Evolutionary conservation across 2,329 filamentous ascomycete genomes (phyloP), one percentile per base, ranked within the genome.

Genomic region (Alternaria incomplexa): DNA sequence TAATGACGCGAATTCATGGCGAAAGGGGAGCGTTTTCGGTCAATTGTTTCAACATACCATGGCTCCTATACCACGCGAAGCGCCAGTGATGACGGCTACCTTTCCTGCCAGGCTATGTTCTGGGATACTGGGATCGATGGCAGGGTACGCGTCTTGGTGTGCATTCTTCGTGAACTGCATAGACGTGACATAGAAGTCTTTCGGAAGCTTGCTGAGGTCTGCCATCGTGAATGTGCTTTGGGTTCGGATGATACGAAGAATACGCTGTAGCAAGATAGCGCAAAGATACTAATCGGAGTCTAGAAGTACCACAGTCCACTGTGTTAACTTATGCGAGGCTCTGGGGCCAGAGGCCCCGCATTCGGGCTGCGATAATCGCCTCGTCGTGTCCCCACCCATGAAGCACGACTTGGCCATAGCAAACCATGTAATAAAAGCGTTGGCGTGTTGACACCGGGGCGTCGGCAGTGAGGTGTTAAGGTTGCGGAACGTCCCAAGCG

Each of bases 31-130:
- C 30, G 32, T 45, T 13, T 15, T 23, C 23, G 36, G 17, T 22
- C 11, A 22, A n/a, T 53, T 40, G 28, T 53, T 20, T 17, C 30
- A 43, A 61, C 61, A 50, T 66, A 71, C 71, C 54, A 47, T 50
- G 28, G 62, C 69, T 13, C 79, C 82, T 28, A 83, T 70, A 5
- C 81, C 81, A 22, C 76, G 77, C 46, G 76, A 79, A 1, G 80
- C 80, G 1, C 81, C 81, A 17, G 80, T 83, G 64, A 83, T 78
- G 28, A 81, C 68, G 20, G 75, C 68, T 3, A 80, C 76, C 61
- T 79, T 81, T 15, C 80, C 81, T 6, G 66, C 68, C 47, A 78
- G 73, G 20, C 69, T 77, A 25, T 76, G 68, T 2, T 69, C 67
- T 9, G 78, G 73, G 6, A 58, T 61, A 17, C 74, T 68, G 9